phyloP scores from a whole-genome alignment of 2,329 filamentous ascomycete genomes.

The Xylogone sp. region DNA sequence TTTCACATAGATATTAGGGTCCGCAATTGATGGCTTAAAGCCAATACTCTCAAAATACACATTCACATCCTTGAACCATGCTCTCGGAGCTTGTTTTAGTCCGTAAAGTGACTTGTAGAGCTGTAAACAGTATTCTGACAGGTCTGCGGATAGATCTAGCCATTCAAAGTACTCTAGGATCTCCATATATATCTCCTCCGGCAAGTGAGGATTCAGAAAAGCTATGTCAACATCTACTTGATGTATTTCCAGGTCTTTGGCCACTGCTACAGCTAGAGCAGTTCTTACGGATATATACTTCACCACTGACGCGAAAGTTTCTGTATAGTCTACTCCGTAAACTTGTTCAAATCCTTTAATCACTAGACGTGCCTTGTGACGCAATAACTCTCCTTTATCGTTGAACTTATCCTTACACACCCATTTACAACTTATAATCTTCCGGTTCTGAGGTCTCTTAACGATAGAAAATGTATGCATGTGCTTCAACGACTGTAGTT shows the following conservation, averaged over 20 bases:
- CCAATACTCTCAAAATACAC: background rate
- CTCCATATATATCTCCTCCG: constrained; percentile 1
- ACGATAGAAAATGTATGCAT: background rate
- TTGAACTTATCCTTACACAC: background rate
- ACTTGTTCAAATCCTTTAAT: background rate
- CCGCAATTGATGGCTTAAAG: background rate
- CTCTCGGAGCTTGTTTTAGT: constrained; percentile 1
- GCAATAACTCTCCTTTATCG: background rate
- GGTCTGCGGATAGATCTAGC: background rate
- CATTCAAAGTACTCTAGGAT: background rate
- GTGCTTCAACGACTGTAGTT: background rate
- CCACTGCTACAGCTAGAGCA: background rate
- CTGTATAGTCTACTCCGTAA: background rate
- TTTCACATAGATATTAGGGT: background rate
- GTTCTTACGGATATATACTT: background rate
- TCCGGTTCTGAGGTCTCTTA: background rate
- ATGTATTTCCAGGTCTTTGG: constrained; percentile 4
- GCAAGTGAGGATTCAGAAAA: background rate
- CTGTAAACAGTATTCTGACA: background rate
- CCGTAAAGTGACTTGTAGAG: background rate
- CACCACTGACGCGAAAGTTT: constrained; percentile 3
- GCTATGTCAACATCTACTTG: constrained; percentile 1
- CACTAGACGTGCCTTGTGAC: background rate
- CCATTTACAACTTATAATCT: background rate
- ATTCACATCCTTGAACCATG: background rate